phyloP scores from a whole-genome alignment of 2,329 filamentous ascomycete genomes.

The Chalaropsis thielavioides region DNA sequence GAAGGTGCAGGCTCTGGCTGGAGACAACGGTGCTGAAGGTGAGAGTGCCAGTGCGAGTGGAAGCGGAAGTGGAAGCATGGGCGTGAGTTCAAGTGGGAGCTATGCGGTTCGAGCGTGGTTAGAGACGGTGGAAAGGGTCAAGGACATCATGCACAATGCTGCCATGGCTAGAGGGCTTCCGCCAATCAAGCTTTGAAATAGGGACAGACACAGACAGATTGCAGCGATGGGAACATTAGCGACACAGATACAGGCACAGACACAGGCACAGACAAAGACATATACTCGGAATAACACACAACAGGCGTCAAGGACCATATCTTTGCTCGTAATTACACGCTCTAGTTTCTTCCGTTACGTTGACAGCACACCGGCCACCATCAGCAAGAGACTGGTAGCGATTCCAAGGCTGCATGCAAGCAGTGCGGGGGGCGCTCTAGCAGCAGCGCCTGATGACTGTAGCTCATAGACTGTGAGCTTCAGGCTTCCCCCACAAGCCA shows the following conservation, averaged over 20 bases:
- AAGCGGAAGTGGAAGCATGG: conserved; percentile 25
- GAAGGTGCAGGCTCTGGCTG: conserved; percentile 26
- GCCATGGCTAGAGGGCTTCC: conserved; percentile 40
- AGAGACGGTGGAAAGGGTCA: conserved; percentile 30
- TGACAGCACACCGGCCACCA: neutral
- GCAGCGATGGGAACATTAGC: neutral
- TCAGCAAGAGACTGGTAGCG: neutral
- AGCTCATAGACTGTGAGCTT: conserved; percentile 33
- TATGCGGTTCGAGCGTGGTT: conserved; percentile 29
- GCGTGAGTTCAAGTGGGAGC: conserved; percentile 19
- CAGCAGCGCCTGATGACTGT: neutral
- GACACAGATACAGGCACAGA: neutral
- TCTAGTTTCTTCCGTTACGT: neutral
- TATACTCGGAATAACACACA: neutral
- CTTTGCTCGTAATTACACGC: neutral
- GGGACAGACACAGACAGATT: neutral
- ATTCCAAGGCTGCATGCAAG: neutral
- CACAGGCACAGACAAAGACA: no score
- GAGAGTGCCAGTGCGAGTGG: conserved; percentile 18
- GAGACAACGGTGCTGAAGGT: neutral
- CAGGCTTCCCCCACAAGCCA: conserved; percentile 40
- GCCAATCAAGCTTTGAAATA: conserved; percentile 4
- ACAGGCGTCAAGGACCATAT: neutral
- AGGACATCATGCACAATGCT: conserved; percentile 39
- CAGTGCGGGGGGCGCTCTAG: neutral